Evolutionary conservation across 164 flowering plant species (phyloP).

Genomic region (Malania oleifera): DNA sequence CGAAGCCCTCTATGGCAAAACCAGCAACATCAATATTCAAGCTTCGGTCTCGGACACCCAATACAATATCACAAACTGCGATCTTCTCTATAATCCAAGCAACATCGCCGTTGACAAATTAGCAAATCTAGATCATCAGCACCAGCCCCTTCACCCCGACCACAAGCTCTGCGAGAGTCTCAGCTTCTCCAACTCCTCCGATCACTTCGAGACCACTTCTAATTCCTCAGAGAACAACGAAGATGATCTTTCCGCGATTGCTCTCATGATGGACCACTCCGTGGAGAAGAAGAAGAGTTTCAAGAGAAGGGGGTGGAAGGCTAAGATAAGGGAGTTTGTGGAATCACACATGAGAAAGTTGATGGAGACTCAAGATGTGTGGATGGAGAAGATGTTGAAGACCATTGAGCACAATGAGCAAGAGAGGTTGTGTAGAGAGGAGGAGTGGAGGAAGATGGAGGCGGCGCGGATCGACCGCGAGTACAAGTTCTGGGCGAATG

Average conservation of each 20-base stretch:
- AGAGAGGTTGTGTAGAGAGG: slow-evolving; percentile 66
- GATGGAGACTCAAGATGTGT: slow-evolving; percentile 79
- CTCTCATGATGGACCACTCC: slow-evolving; percentile 23
- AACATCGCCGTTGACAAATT: too few relatives aligned
- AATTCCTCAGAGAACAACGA: too few relatives aligned
- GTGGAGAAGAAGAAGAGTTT: slow-evolving; percentile 26
- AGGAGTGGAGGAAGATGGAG: slow-evolving; percentile 80
- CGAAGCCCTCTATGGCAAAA: slow-evolving; percentile 92
- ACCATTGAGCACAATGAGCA: slow-evolving; percentile 69
- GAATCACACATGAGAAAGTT: slow-evolving; percentile 73
- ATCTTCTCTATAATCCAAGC: too few relatives aligned
- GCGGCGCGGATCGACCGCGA: slow-evolving; percentile 49
- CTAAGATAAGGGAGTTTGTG: slow-evolving; percentile 67
- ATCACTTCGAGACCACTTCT: slow-evolving; percentile 61
- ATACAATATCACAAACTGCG: slow-evolving; percentile 13
- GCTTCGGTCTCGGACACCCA: slow-evolving; percentile 21
- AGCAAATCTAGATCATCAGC: too few relatives aligned
- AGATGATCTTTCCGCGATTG: slow-evolving; percentile 19
- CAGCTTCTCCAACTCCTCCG: slow-evolving; percentile 73
- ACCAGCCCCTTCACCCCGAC: slow-evolving; percentile 22
- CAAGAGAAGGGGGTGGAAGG: slow-evolving; percentile 53
- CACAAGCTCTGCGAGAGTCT: slow-evolving; percentile 44
- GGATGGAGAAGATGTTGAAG: slow-evolving; percentile 72
- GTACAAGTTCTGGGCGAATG: slow-evolving; percentile 64
- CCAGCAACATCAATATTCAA: slow-evolving; percentile 18